phyloP scores from a whole-genome alignment of 2,329 filamentous ascomycete genomes.

The Dactylellina parvicollis region DNA sequence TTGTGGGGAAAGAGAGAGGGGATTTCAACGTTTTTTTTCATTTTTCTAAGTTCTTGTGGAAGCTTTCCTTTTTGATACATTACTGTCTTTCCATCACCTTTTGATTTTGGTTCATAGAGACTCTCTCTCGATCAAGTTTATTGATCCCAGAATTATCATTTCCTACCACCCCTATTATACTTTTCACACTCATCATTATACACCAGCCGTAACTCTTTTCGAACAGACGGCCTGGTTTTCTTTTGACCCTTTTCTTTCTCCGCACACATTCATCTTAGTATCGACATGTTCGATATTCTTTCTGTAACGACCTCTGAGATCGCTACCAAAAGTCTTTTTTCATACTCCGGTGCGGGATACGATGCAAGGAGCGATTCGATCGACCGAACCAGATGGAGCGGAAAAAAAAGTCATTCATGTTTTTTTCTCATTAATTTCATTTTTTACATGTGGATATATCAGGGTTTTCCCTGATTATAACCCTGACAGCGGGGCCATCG shows the following conservation, averaged over 20 bases:
- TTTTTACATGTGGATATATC: conserved; percentile 26
- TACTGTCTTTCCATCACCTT: conserved; percentile 10
- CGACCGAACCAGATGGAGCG: conserved; percentile 41
- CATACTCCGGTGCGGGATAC: conserved; percentile 35
- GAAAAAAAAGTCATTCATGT: conserved; percentile 26
- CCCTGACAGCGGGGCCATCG: not conserved
- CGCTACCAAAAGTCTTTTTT: conserved; percentile 24
- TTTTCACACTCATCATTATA: conserved; percentile 4
- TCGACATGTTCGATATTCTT: conserved; percentile 11
- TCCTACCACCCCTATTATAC: not conserved
- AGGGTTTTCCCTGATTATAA: conserved; percentile 15
- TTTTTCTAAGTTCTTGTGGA: not conserved
- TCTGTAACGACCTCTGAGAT: not conserved
- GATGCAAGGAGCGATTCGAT: conserved; percentile 28
- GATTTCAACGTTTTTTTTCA: conserved; percentile 8
- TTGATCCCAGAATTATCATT: conserved; percentile 3
- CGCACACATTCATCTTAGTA: not conserved
- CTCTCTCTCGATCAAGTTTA: not conserved
- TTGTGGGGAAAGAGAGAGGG: conserved; percentile 1
- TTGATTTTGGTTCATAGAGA: not conserved
- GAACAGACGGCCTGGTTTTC: not conserved
- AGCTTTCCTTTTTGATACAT: conserved; percentile 6
- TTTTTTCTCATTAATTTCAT: conserved; percentile 4
- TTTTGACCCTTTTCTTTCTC: not conserved
- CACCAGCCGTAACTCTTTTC: conserved; percentile 15